phyloP scores from a whole-genome alignment of 2,329 filamentous ascomycete species.

The Shiraia sp. region DNA sequence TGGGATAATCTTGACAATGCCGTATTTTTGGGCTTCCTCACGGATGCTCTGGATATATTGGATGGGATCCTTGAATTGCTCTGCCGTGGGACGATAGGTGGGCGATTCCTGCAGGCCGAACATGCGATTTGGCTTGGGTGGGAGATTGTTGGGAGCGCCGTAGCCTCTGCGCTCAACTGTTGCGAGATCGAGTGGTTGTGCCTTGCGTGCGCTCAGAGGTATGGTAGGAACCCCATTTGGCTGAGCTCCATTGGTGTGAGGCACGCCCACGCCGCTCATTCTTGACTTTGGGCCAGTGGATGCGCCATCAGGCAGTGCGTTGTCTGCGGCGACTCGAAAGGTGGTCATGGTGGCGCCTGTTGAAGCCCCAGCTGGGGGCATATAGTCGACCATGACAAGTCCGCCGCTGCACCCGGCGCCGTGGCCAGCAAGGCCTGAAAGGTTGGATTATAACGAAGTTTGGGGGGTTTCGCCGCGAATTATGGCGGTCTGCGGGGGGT shows the following conservation, averaged over 20 bases:
- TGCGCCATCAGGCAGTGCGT: conserved; percentile 23
- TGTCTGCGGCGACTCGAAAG: conserved; percentile 43
- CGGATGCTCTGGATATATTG: conserved; percentile 92
- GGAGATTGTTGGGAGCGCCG: conserved; percentile 74
- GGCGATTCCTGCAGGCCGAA: conserved; percentile 89
- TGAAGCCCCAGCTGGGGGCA: conserved; percentile 34
- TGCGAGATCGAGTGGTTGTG: conserved; percentile 75
- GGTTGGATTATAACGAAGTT: conserved; percentile 16
- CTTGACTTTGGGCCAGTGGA: conserved; percentile 32
- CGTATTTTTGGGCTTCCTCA: conserved; percentile 82
- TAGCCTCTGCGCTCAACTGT: conserved; percentile 92
- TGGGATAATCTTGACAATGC: conserved; percentile 93
- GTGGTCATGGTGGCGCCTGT: conserved; percentile 42
- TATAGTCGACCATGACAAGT: conserved; percentile 43
- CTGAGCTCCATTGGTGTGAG: conserved; percentile 37
- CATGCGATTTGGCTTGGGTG: conserved; percentile 75
- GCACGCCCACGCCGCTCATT: conserved; percentile 31
- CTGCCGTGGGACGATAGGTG: conserved; percentile 84
- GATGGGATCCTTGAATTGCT: conserved; percentile 93
- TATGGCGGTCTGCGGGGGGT: conserved; percentile 8
- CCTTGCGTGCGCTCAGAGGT: conserved; percentile 67
- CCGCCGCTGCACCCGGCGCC: conserved; percentile 30
- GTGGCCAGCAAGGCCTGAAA: conserved; percentile 11
- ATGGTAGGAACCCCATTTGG: conserved; percentile 50
- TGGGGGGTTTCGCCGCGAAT: not conserved